Base-by-base conservation (phyloP, 495 filamentous ascomycete species). In the Hypoxylon intermedium region DNA sequence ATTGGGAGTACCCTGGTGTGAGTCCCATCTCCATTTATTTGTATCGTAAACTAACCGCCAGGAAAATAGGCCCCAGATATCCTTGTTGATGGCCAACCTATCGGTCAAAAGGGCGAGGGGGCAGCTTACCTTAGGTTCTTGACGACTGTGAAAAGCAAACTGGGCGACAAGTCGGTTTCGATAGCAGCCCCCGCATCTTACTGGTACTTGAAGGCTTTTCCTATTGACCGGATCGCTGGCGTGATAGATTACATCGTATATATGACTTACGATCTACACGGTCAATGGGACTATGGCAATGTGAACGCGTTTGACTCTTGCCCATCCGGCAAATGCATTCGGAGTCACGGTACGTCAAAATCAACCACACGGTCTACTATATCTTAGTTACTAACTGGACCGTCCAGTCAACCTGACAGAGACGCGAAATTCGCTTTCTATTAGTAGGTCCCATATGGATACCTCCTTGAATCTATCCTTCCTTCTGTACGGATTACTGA, bases 241-340 rank as follows among this genome's bases (percentile, higher is more conserved):
- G 38, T 47, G 1, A 12, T 73, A 13, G 68, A 74, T 31, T 74
- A 74, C 52, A 68, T 74, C 18, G 33, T 73, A 2, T 70, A 60
- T 38, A 67, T 72, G 70, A 70, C 66, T 0, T 74, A 74, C 26
- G 72, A 74, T 28, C 42, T 83, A 67, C 15, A 79, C 83, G 51
- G 76, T 76, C 56, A 38, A 6, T 62, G 63, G 63, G 68, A 63
- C 42, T 21, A 50, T 13, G 48, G 53, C 15, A 38, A 54, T 20
- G 9, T 6, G 28, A 20, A 7, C 6, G 46, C 26, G 7, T 40
- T 12, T 9, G 42, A 26, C 9, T 12, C 23, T 13, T 60, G 21
- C 24, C 36, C 40, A 11, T 40, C 11, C 46, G 63, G n/a, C 74
- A 79, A 46, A 34, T 47, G 30, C n/a, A 12, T 60, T 5, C 30